Evolutionary conservation across 1,284 basidiomycete genomes (phyloP).

Genomic region (Thelephora terrestris): DNA sequence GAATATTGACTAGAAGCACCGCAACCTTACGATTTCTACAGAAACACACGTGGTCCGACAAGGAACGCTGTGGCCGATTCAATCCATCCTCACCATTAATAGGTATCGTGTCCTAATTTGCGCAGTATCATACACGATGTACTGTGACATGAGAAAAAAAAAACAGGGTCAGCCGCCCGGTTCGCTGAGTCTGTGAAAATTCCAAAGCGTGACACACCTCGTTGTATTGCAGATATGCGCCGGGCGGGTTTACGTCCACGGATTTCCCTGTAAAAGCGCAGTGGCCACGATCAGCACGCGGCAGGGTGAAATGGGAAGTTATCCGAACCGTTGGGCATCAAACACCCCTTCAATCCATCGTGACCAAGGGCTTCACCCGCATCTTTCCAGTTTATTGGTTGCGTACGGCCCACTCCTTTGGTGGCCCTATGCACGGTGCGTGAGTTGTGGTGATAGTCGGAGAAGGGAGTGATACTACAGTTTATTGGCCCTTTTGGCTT

Average conservation of each 20-base stretch:
- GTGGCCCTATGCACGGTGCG: conserved; percentile 30
- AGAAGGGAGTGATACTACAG: conserved; percentile 16
- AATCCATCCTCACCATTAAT: conserved; percentile 32
- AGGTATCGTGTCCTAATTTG: conserved; percentile 33
- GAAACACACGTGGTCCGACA: too few relatives aligned
- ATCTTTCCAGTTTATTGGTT: conserved; percentile 50
- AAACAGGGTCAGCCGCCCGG: neutral
- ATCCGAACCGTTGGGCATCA: conserved; percentile 47
- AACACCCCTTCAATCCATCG: conserved; percentile 38
- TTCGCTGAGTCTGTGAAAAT: neutral
- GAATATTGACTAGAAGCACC: too few relatives aligned
- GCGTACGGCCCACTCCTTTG: conserved; percentile 41
- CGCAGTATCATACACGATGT: conserved; percentile 29
- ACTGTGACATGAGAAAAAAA: conserved; percentile 13
- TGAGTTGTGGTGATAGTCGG: neutral
- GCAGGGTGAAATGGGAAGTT: conserved; percentile 6
- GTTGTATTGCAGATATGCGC: conserved; percentile 37
- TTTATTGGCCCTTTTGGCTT: conserved; percentile 32
- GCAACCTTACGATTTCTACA: too few relatives aligned
- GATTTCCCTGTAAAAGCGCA: neutral
- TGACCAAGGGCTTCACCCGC: conserved; percentile 43
- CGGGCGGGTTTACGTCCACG: conserved; percentile 19
- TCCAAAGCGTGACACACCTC: conserved; percentile 28
- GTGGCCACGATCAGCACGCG: neutral
- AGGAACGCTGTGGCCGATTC: neutral